Percentiles rank a stretch among this genome's conserved stretches.
Evolutionary conservation across 176 grass and related monocot genomes (phyloP).

Genomic region (Hsuehochloa calcarea): DNA sequence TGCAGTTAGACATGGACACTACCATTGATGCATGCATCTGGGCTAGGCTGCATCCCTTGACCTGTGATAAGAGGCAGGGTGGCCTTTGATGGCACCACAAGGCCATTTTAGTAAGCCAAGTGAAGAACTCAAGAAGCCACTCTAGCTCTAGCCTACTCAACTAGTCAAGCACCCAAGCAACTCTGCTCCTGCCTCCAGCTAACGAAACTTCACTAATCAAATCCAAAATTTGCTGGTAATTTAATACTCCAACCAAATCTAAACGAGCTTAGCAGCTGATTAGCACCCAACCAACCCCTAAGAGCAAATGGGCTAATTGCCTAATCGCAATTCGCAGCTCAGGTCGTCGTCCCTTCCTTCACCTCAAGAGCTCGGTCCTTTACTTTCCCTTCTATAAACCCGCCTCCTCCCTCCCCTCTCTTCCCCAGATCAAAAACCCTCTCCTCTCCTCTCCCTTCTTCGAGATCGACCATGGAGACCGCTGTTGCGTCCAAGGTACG

Average conservation of each 20-base stretch:
- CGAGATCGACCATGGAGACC: conserved; percentile 31
- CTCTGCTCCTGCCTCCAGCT: neutral
- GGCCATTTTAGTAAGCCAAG: conserved; percentile 28
- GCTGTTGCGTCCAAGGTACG: conserved; percentile 41
- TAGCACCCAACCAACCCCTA: neutral
- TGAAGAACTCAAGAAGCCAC: neutral
- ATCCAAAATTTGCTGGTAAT: neutral
- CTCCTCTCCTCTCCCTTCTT: neutral
- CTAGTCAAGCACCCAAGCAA: neutral
- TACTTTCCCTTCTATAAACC: conserved; percentile 35
- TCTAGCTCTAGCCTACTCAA: neutral
- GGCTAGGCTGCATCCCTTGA: neutral
- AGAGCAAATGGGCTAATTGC: conserved; percentile 1
- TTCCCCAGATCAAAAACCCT: conserved; percentile 27
- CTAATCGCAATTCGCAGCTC: neutral
- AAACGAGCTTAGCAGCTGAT: neutral
- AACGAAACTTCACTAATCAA: neutral
- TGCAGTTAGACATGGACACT: neutral
- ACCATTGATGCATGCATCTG: neutral
- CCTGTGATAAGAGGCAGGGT: neutral
- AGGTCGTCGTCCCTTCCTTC: conserved; percentile 50
- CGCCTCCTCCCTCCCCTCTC: neutral
- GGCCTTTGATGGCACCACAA: conserved; percentile 21
- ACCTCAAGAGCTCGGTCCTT: conserved; percentile 38
- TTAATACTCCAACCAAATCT: neutral